A percentile compares a stretch with the other conserved stretches of the same genome.
These are phyloP conservation scores for Gossypioides kirkii DNA, from an alignment of 345 rosid genomes.

Conservation along the genomic window DNA sequence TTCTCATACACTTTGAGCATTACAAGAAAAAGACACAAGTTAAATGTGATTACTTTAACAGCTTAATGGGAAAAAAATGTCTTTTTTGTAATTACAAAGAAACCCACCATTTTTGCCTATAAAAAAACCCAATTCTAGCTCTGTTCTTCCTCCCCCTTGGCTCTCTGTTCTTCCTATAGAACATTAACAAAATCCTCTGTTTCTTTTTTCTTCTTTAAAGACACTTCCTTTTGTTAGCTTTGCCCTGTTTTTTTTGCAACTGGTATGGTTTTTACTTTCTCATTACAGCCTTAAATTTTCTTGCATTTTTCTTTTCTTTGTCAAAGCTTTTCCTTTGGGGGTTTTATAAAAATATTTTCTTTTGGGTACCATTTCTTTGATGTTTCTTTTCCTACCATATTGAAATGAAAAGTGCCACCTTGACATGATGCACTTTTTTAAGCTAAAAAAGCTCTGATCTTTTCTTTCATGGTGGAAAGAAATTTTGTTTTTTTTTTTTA, in stretches of 20 bases:
- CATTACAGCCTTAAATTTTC: not conserved
- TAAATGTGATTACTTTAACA: slow-evolving; percentile 9
- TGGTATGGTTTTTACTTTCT: slow-evolving; percentile 21
- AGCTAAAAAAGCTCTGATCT: not conserved
- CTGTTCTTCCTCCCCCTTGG: slow-evolving; percentile 24
- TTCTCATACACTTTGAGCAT: slow-evolving; percentile 11
- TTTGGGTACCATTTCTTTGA: not conserved
- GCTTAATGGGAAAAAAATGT: not conserved
- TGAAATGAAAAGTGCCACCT: too few species aligned
- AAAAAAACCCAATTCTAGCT: slow-evolving; percentile 19
- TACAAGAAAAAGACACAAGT: not conserved
- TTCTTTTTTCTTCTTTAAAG: not conserved
- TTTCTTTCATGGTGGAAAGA: not conserved
- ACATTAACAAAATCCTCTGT: not conserved
- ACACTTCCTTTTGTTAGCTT: slow-evolving; percentile 7
- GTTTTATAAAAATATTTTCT: not conserved
- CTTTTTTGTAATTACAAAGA: not conserved
- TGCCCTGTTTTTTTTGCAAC: slow-evolving; percentile 4
- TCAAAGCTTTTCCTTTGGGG: not conserved
- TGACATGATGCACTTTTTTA: not conserved
- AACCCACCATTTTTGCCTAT: slow-evolving; percentile 22
- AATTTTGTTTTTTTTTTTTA: not conserved
- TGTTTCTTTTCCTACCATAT: not conserved
- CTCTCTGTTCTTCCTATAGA: slow-evolving; percentile 3
- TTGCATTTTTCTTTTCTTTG: not conserved